A percentile compares a stretch with the other conserved stretches of the same genome.
Evolutionary conservation across 306 rosid species (phyloP).

Genomic region (Calophaca sinica): DNA sequence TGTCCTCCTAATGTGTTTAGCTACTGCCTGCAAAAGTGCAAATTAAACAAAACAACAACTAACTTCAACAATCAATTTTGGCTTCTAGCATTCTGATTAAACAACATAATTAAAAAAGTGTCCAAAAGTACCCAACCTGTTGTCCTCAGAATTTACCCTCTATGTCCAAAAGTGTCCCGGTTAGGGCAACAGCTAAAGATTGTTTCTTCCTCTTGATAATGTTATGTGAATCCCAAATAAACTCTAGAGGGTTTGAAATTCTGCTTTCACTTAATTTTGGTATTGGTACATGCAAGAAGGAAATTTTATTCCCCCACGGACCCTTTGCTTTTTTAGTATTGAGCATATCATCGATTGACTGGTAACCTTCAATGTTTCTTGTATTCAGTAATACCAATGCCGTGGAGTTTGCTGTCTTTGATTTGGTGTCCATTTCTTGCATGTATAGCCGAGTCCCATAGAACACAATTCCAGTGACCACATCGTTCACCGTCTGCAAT

Average conservation of each 20-base stretch:
- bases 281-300: constrained; percentile 58
- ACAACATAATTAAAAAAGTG: too few relatives aligned
- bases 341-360: constrained; percentile 59
- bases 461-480: constrained; percentile 55
- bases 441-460: constrained; percentile 61
- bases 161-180: constrained; percentile 48
- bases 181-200: constrained; percentile 53
- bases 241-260: constrained; percentile 55
- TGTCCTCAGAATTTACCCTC: constrained; percentile 59
- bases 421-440: constrained; percentile 50
- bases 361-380: constrained; percentile 58
- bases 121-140: constrained; percentile 43
- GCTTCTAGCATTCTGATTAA: not conserved
- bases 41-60: not conserved
- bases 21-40: constrained; percentile 63
- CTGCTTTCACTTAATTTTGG: constrained; percentile 49
- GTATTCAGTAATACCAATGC: constrained; percentile 68
- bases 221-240: constrained; percentile 53
- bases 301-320: constrained; percentile 66
- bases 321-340: constrained; percentile 50
- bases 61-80: constrained; percentile 3
- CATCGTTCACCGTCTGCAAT: constrained; percentile 66
- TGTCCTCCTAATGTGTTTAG: constrained; percentile 55
- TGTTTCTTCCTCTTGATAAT: constrained; percentile 59
- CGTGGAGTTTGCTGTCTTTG: constrained; percentile 54